A percentile compares a stretch with the other conserved stretches of the same genome.
Conservation (phyloP, 306 rosid species). For the Betula pendula region DNA sequence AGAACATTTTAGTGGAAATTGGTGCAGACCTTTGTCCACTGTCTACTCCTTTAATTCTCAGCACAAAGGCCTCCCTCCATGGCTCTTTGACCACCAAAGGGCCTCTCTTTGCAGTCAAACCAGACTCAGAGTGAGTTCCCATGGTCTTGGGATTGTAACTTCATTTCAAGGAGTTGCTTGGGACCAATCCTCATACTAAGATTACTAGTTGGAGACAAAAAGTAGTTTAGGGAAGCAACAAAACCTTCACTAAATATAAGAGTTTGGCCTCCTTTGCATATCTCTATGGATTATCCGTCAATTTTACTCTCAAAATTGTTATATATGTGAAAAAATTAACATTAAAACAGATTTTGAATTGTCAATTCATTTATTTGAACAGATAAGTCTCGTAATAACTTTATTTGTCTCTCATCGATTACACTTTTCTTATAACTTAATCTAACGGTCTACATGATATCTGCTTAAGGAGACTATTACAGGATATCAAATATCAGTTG, state of each 20-base stretch:
- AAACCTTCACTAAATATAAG: constrained; percentile 22
- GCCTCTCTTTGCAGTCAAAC: constrained; percentile 13
- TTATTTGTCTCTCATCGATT: no score
- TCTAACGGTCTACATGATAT: no score
- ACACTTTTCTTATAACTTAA: no score
- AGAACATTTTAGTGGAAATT: constrained; percentile 25
- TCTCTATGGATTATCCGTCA: no score
- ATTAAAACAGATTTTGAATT: no score
- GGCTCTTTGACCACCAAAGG: constrained; percentile 22
- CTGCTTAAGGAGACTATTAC: no score
- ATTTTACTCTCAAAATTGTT: no score
- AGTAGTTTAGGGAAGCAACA: constrained; percentile 16
- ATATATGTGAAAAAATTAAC: no score
- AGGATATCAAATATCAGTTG: no score
- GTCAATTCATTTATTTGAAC: no score
- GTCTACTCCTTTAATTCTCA: constrained; percentile 25
- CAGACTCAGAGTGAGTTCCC: constrained; percentile 40
- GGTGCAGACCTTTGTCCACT: constrained; percentile 22
- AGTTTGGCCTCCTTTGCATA: constrained; percentile 19
- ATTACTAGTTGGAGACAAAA: constrained; percentile 6
- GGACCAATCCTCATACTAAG: constrained; percentile 16
- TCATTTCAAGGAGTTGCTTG: constrained; percentile 18
- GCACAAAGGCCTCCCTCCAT: constrained; percentile 21
- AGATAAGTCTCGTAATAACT: no score
- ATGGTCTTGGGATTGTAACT: constrained; percentile 38